phyloP scores from a whole-genome alignment of 1,284 basidiomycete genomes.

The Pseudozyma sp. region DNA sequence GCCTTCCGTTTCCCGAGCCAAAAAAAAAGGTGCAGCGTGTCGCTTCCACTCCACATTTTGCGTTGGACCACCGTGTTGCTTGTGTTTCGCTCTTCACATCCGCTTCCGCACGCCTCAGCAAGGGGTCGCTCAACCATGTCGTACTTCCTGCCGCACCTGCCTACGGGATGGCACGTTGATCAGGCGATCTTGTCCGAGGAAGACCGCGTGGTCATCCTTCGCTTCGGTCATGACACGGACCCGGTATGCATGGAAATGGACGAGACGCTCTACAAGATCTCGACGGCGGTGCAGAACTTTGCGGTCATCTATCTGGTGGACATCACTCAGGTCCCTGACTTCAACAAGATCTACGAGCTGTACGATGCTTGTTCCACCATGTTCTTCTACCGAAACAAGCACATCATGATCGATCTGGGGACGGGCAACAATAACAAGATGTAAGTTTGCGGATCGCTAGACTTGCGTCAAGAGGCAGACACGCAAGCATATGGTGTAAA shows the following conservation, averaged over 20 bases:
- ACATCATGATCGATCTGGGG: conserved; percentile 99
- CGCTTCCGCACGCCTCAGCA: neutral
- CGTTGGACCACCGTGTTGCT: no score
- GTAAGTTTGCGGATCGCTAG: conserved; percentile 26
- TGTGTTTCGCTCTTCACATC: neutral
- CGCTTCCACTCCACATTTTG: no score
- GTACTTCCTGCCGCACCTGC: conserved; percentile 86
- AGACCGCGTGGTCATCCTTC: conserved; percentile 91
- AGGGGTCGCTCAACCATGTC: conserved; percentile 63
- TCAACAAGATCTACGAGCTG: conserved; percentile 81
- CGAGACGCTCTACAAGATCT: conserved; percentile 90
- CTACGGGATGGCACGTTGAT: conserved; percentile 73
- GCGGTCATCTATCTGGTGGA: conserved; percentile 95
- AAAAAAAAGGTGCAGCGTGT: no score
- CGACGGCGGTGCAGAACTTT: conserved; percentile 97
- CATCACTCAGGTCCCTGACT: conserved; percentile 97
- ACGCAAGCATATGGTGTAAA: neutral
- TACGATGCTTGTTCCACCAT: conserved; percentile 58
- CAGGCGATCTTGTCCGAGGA: conserved; percentile 97
- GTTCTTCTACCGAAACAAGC: conserved; percentile 80
- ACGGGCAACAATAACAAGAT: conserved; percentile 99
- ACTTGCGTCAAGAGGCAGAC: neutral
- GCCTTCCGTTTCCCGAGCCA: no score
- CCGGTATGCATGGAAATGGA: conserved; percentile 98
- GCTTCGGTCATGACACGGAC: conserved; percentile 92